Evolutionary conservation across 768 basidiomycete species (phyloP).

Genomic region (Holtermanniella nyarrowii): DNA sequence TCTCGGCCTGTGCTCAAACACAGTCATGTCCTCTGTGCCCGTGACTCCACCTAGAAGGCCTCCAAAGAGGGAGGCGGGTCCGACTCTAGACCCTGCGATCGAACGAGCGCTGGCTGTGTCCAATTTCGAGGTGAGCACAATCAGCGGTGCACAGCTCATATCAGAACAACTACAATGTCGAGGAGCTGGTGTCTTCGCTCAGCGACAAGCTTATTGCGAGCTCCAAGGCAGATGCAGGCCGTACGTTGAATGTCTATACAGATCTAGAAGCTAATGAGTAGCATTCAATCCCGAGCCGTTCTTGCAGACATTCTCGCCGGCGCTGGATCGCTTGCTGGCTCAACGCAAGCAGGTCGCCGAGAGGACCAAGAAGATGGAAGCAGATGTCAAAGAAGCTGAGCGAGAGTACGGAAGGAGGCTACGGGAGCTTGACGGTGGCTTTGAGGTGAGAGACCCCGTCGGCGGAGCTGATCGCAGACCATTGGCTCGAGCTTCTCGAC

Average conservation of each 20-base stretch:
- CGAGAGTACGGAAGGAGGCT: slow-evolving; percentile 90
- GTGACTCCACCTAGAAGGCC: slow-evolving; percentile 10
- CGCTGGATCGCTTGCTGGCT: slow-evolving; percentile 75
- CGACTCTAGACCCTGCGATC: slow-evolving; percentile 46
- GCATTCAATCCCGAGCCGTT: slow-evolving; percentile 94
- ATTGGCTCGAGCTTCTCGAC: slow-evolving; percentile 77
- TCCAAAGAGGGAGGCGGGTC: slow-evolving; percentile 10
- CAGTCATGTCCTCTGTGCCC: too few relatives aligned
- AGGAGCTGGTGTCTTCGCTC: slow-evolving; percentile 73
- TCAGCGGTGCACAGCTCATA: neutral
- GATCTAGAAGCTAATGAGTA: slow-evolving; percentile 33
- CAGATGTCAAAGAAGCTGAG: slow-evolving; percentile 75
- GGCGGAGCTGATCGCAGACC: slow-evolving; percentile 46
- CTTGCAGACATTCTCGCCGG: slow-evolving; percentile 79
- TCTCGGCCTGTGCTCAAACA: too few relatives aligned
- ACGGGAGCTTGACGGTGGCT: slow-evolving; percentile 81
- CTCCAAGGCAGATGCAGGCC: slow-evolving; percentile 72
- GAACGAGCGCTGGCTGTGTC: slow-evolving; percentile 43
- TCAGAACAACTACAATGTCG: slow-evolving; percentile 50
- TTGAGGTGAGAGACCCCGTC: slow-evolving; percentile 61
- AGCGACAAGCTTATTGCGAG: slow-evolving; percentile 80
- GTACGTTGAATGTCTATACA: slow-evolving; percentile 45
- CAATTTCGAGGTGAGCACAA: slow-evolving; percentile 42
- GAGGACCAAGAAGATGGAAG: slow-evolving; percentile 85
- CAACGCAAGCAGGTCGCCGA: slow-evolving; percentile 82